These are phyloP conservation scores for Yarrowia deformans DNA, from an alignment of 805 yeast genomes.

Conservation along the genomic window DNA sequence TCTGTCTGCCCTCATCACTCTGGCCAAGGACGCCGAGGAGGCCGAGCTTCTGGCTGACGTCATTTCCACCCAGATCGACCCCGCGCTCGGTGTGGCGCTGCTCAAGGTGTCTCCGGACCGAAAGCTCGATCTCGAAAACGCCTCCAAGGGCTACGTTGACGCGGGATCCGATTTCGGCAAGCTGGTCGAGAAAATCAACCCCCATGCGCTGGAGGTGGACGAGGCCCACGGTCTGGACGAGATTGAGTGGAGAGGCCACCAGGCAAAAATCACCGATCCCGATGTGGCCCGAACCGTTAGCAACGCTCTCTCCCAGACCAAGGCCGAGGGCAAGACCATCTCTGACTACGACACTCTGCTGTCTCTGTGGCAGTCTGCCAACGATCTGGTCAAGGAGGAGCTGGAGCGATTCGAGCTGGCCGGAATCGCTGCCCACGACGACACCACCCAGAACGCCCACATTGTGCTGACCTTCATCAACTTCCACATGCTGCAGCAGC, in stretches of 20 bases:
- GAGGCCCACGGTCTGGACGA: conserved; percentile 53
- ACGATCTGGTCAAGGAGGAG: conserved; percentile 64
- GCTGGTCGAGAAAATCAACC: conserved; percentile 53
- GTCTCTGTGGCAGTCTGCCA: conserved; percentile 72
- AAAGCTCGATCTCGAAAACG: conserved; percentile 59
- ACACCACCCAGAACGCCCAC: conserved; percentile 72
- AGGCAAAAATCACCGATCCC: conserved; percentile 71
- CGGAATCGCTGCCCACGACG: conserved; percentile 52
- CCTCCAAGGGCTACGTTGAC: conserved; percentile 50
- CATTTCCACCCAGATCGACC: conserved; percentile 67
- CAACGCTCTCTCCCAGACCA: conserved; percentile 46
- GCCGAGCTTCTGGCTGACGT: conserved; percentile 59
- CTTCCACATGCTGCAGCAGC: conserved; percentile 68
- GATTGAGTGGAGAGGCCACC: conserved; percentile 65
- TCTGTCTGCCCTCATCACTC: conserved; percentile 60
- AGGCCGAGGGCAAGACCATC: conserved; percentile 49
- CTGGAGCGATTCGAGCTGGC: conserved; percentile 56
- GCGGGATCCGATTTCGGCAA: conserved; percentile 48
- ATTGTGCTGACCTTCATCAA: conserved; percentile 77
- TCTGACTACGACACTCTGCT: conserved; percentile 64
- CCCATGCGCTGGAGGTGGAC: conserved; percentile 45
- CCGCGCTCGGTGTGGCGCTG: conserved; percentile 64
- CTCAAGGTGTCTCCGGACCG: conserved; percentile 53
- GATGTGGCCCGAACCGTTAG: conserved; percentile 63
- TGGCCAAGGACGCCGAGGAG: conserved; percentile 42